Evolutionary conservation across 176 grass and related monocot genomes (phyloP).

Genomic region (Aegilops sharonensis): DNA sequence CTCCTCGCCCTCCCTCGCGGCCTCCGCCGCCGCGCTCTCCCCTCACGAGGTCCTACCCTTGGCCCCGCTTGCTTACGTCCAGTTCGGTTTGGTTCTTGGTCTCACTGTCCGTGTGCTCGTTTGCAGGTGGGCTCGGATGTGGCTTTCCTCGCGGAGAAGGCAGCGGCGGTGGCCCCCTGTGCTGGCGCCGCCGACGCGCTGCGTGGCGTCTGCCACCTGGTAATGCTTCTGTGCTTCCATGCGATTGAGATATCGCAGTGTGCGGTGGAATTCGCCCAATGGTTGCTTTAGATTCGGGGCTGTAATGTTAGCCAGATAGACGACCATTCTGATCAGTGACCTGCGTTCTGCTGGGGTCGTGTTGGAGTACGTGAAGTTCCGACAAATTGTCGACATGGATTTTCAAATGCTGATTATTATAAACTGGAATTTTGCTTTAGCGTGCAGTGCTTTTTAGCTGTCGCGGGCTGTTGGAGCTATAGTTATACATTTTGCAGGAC

Average conservation of each 20-base stretch:
- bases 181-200: constrained; percentile 41
- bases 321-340: background rate
- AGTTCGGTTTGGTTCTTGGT: background rate
- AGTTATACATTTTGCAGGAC: background rate
- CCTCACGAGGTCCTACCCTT: constrained; percentile 67
- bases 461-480: background rate
- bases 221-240: constrained; percentile 33
- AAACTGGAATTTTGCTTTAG: background rate
- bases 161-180: constrained; percentile 37
- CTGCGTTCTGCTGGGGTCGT: background rate
- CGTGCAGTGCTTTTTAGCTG: background rate
- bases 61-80: background rate
- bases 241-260: background rate
- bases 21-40: constrained; percentile 58
- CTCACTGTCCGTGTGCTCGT: background rate
- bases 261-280: background rate
- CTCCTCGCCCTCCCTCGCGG: constrained; percentile 42
- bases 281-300: background rate
- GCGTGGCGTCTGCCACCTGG: constrained; percentile 66
- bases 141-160: constrained; percentile 72
- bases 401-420: background rate
- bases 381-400: background rate
- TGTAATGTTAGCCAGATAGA: constrained; percentile 1
- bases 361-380: background rate
- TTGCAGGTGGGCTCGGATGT: constrained; percentile 83